Base-by-base conservation (phyloP, 2,329 filamentous ascomycete species). In the Aschersonia sp. region DNA sequence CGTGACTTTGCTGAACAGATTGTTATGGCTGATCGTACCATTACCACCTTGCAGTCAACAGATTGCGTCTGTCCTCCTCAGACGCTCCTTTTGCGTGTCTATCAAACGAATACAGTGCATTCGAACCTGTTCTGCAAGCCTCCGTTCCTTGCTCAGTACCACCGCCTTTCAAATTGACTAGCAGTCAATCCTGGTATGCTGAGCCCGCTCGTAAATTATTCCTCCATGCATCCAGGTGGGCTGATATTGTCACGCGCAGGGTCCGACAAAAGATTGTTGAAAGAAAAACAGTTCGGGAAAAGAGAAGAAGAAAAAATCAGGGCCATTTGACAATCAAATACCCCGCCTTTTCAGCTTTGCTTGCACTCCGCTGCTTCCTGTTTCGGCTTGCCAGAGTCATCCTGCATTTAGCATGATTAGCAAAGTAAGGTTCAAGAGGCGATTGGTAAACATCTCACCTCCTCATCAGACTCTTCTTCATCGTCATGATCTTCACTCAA, bases 301-400 rank as follows among this genome's bases (percentile, higher is more conserved):
- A 12, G 6, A 6, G n/a, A n/a, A n/a, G 20, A 42, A n/a, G 40
- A 43, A 35, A n/a, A 31, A 29, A 28, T 9, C 44, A 5, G 32
- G 6, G 38, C 20, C 45, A 35, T 32, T 31, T 35, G 35, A 20
- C 40, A 42, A 42, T 28, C 3, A 30, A 35, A 12, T n/a, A 40
- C 30, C 12, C 41, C 9, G 32, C n/a, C 45, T 31, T 28, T 48
- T 51, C 79, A 94, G 72, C 86, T 94, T 72, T 94, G 88, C 77
- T 95, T 95, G 81, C 89, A 95, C 73, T 95, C 89, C 56, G 89
- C 86, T 56, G 88, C 82, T 70, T 94, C 88, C 71, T 92, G 88
- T 76, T 94, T 94, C 50, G 89, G 88, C 76, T 91, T 94, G 58
- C 84, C 82, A 54, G 80, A 80, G 63, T 89, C 87, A 62, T 94